Percentiles rank a stretch among this genome's conserved stretches.
Conservation (phyloP, 768 basidiomycete species). For the Leccinum variicolor region DNA sequence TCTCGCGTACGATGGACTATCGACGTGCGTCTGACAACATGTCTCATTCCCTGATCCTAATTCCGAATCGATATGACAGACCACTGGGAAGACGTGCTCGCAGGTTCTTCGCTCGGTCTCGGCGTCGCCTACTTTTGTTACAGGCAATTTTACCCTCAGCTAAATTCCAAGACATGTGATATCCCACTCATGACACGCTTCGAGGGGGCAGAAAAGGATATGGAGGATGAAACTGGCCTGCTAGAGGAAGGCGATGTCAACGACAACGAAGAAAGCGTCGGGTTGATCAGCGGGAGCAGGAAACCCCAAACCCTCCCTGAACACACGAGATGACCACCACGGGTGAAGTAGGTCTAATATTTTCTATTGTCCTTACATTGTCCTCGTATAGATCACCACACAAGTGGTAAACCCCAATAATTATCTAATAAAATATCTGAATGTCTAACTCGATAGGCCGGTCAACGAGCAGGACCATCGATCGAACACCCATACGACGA, state of each 20-base stretch:
- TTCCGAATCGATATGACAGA: conserved; percentile 41
- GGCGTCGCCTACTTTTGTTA: conserved; percentile 71
- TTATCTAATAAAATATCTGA: not conserved
- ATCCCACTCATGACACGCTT: conserved; percentile 70
- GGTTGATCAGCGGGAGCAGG: conserved; percentile 18
- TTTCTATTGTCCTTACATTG: not conserved
- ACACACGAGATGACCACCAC: not conserved
- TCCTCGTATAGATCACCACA: not conserved
- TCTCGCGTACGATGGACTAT: conserved; percentile 91
- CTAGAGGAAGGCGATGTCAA: conserved; percentile 13
- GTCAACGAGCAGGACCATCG: not conserved
- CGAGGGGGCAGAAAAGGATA: conserved; percentile 15
- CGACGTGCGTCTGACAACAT: conserved; percentile 54
- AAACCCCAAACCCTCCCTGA: not conserved
- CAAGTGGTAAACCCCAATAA: not conserved
- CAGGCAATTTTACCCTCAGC: conserved; percentile 75
- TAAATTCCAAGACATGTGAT: conserved; percentile 55
- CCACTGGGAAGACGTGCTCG: conserved; percentile 88
- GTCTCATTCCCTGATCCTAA: not conserved
- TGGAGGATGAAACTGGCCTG: not conserved
- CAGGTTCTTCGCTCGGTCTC: conserved; percentile 74
- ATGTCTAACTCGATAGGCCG: not conserved
- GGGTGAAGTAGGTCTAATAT: not conserved
- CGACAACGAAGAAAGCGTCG: conserved; percentile 14
- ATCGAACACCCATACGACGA: not conserved